phyloP scores from a whole-genome alignment of 805 yeast species.

The Spathaspora arborariae region DNA sequence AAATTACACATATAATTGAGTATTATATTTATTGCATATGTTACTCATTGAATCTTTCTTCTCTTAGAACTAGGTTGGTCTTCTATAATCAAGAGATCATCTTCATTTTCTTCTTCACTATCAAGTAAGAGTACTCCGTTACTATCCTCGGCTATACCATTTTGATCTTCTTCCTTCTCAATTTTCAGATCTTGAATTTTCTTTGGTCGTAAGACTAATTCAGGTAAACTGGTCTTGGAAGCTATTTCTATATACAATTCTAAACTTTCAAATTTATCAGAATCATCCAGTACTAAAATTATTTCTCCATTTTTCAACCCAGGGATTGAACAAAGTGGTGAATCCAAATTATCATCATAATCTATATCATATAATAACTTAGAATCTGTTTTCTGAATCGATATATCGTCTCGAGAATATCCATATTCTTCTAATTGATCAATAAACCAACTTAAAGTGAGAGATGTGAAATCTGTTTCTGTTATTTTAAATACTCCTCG shows the following conservation, averaged over 20 bases:
- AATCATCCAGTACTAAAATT: constrained; percentile 75
- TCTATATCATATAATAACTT: constrained; percentile 79
- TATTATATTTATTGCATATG: not conserved
- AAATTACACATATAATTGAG: not conserved
- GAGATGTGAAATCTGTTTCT: constrained; percentile 18
- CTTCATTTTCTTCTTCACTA: not conserved
- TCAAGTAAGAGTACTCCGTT: not conserved
- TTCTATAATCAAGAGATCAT: constrained; percentile 8
- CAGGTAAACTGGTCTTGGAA: constrained; percentile 10
- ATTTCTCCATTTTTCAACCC: constrained; percentile 61
- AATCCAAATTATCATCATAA: constrained; percentile 70
- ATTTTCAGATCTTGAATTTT: constrained; percentile 2
- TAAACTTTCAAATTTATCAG: constrained; percentile 57
- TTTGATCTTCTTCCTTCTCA: constrained; percentile 6
- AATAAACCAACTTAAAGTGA: constrained; percentile 49
- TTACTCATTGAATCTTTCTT: constrained; percentile 1
- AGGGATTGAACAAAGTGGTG: constrained; percentile 19
- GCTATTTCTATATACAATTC: constrained; percentile 51
- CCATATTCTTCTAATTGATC: constrained; percentile 47
- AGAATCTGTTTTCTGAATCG: constrained; percentile 55
- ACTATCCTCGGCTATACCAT: constrained; percentile 10
- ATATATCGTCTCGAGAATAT: constrained; percentile 49
- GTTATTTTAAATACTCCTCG: constrained; percentile 47
- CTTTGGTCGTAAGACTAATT: constrained; percentile 14
- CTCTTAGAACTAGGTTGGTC: constrained; percentile 10